Evolutionary conservation across 129 eudicot species (phyloP).

Genomic region (Lactuca saligna): DNA sequence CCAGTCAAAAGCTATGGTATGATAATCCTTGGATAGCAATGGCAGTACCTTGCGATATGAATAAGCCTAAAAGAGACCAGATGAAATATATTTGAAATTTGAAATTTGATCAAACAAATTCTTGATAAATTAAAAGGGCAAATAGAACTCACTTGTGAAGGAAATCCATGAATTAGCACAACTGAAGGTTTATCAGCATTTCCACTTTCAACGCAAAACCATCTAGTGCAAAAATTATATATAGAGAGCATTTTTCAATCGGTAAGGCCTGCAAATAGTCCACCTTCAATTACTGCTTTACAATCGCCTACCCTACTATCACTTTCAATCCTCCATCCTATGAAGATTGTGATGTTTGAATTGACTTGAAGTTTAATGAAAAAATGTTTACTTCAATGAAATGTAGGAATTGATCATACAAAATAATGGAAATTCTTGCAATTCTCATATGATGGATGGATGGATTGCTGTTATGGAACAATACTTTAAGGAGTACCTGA

Average conservation of each 20-base stretch:
- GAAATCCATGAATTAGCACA: slow-evolving; percentile 90
- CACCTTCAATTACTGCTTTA: slow-evolving; percentile 73
- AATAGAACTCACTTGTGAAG: slow-evolving; percentile 77
- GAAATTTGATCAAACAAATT: not conserved
- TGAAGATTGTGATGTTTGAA: slow-evolving; percentile 16
- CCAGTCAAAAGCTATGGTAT: slow-evolving; percentile 92
- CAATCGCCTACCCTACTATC: slow-evolving; percentile 36
- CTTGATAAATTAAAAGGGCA: not conserved
- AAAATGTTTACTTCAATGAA: not conserved
- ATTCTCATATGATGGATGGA: slow-evolving; percentile 17
- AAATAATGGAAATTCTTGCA: slow-evolving; percentile 9
- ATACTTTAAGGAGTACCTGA: slow-evolving; percentile 57
- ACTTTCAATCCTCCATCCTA: slow-evolving; percentile 26
- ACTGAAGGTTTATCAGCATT: slow-evolving; percentile 64
- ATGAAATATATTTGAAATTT: slow-evolving; percentile 15
- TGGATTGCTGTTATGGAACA: not conserved
- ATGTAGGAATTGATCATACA: slow-evolving; percentile 8
- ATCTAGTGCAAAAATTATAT: slow-evolving; percentile 88
- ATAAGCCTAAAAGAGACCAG: slow-evolving; percentile 63
- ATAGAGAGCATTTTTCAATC: slow-evolving; percentile 70
- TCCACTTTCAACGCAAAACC: slow-evolving; percentile 97
- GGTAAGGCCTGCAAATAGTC: slow-evolving; percentile 81
- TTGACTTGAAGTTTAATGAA: slow-evolving; percentile 11
- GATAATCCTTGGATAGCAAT: slow-evolving; percentile 67
- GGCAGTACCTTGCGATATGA: slow-evolving; percentile 93